Base-by-base conservation (phyloP, 2,329 filamentous ascomycete species). In the Penicillium sp. region DNA sequence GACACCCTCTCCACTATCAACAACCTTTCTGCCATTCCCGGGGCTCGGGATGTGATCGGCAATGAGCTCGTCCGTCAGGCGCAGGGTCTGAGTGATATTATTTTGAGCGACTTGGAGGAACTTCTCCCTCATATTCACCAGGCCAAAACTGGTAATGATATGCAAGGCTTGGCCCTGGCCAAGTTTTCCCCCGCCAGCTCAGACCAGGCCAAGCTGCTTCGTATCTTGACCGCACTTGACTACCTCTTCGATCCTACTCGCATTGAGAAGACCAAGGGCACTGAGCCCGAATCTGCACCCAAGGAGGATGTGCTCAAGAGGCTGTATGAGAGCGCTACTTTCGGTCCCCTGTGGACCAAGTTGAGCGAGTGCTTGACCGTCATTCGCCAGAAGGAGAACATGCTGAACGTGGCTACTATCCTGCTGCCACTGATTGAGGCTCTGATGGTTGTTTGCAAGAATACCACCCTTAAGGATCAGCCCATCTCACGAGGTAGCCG, bases 381-480 rank as follows among this genome's bases (percentile, higher is more conserved):
- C 7, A 96, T 98, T 60, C 87, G 89, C 44, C 83, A 95, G 69
- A 88, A 91, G 49, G 91, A 95, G 67, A 95, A 89, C 66, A 93
- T 97, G 85, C 83, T 97, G 65, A 96, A 95, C 63, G 91, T 98
- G 49, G 95, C 93, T 27, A 97, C 92, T 0, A 97, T 97, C 56
- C 79, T 98, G 24, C 77, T 97, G 31, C 93, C 93, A 27, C 77
- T 98, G 27, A 96, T 98, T 53, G 93, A 98, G 71, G 89, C 91
- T 5, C 78, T 98, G 54, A 98, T 98, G 93, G 93, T 98, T 46
- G 91, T 98, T 25, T 98, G 95, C 80, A 98, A 97, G 77, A 97
- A 97, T 70, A 95, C 90, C 7, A 87, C 89, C 1, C 77, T 90
- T 46, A 86, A 84, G 64, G 88, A 93, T 53, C 74, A 82, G 24